These are phyloP conservation scores for Globisporangium splendens DNA, from an alignment of 352 stramenopile species.

Conservation along the genomic window DNA sequence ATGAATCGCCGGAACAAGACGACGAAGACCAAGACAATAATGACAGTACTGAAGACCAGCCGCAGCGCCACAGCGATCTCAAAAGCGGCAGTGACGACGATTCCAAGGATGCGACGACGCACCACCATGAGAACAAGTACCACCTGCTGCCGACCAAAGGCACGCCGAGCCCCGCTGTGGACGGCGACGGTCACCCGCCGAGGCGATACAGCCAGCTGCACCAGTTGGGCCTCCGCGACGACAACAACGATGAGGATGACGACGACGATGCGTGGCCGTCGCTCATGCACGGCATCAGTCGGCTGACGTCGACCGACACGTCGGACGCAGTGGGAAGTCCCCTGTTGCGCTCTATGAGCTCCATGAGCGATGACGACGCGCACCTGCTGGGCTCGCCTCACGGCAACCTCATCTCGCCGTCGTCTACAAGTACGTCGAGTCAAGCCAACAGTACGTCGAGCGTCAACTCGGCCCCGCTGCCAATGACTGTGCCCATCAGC, in stretches of 20 bases:
- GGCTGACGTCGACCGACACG: slow-evolving; percentile 18
- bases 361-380: slow-evolving; percentile 30
- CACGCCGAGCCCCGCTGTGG: not conserved
- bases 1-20: slow-evolving; percentile 19
- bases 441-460: slow-evolving; percentile 24
- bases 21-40: slow-evolving; percentile 8
- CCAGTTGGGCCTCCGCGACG: slow-evolving; percentile 3
- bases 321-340: slow-evolving; percentile 19
- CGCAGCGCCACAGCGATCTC: slow-evolving; percentile 12
- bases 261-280: slow-evolving; percentile 11
- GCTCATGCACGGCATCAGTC: slow-evolving; percentile 5
- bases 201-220: slow-evolving; percentile 4
- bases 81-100: slow-evolving; percentile 23
- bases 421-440: slow-evolving; percentile 51
- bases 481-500: slow-evolving; percentile 5
- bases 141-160: not conserved
- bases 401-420: slow-evolving; percentile 56
- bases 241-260: slow-evolving; percentile 1
- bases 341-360: slow-evolving; percentile 43
- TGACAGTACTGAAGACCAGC: not conserved
- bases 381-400: slow-evolving; percentile 28
- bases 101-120: not conserved
- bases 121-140: not conserved
- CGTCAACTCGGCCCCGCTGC: slow-evolving; percentile 29
- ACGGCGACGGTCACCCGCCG: not conserved